Evolutionary conservation across 2,329 filamentous ascomycete genomes (phyloP).

Genomic region (Pestalotiopsis sp.): DNA sequence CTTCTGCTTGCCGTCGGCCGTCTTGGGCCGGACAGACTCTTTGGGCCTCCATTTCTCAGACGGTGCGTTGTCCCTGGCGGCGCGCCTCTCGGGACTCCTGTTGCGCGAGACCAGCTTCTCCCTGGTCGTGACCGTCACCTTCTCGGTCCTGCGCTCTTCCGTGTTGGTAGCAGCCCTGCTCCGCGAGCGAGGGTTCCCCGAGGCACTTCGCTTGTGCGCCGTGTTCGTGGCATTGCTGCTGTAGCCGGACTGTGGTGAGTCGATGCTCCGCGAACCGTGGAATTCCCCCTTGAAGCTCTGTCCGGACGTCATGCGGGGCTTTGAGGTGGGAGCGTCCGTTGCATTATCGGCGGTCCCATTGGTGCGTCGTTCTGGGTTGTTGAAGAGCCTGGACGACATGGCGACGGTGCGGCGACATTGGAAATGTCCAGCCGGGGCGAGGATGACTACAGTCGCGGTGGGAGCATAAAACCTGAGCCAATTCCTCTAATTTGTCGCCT

Average conservation of each 20-base stretch:
- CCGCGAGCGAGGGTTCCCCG: constrained; percentile 55
- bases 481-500: not conserved
- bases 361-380: constrained; percentile 41
- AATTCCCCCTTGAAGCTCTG: constrained; percentile 13
- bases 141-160: constrained; percentile 61
- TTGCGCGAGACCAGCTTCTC: constrained; percentile 64
- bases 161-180: constrained; percentile 40
- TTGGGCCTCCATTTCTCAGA: constrained; percentile 36
- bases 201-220: constrained; percentile 60
- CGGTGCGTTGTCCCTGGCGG: constrained; percentile 30
- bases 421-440: constrained; percentile 15
- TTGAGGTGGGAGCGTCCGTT: constrained; percentile 13
- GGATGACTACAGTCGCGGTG: constrained; percentile 18
- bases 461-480: constrained; percentile 3
- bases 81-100: constrained; percentile 57
- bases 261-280: constrained; percentile 8
- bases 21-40: constrained; percentile 45
- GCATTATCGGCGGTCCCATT: constrained; percentile 39
- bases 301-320: constrained; percentile 32
- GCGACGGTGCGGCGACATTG: constrained; percentile 28
- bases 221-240: constrained; percentile 28
- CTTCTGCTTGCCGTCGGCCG: constrained; percentile 46
- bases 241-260: constrained; percentile 35
- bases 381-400: constrained; percentile 42
- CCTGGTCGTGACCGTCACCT: constrained; percentile 59